A percentile compares a stretch with the other conserved stretches of the same genome.
These are phyloP conservation scores for Mucor lusitanicus DNA, from an alignment of 371 early-diverging fungal species.

Conservation along the genomic window DNA sequence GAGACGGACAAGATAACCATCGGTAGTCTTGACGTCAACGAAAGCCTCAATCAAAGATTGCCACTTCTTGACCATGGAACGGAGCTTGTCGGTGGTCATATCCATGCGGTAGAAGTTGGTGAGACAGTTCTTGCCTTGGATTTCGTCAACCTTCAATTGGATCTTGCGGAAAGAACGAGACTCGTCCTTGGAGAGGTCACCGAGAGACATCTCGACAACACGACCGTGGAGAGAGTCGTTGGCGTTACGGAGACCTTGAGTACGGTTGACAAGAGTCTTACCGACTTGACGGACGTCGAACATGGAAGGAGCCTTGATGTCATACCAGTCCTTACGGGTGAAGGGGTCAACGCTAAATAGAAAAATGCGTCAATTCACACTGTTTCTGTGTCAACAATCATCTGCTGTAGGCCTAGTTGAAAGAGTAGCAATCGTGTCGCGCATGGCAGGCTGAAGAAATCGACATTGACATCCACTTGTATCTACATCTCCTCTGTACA, in stretches of 20 bases:
- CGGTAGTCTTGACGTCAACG: too few relatives aligned
- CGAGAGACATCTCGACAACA: slow-evolving; percentile 96
- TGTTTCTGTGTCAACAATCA: background rate
- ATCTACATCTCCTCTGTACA: background rate
- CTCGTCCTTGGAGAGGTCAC: too few relatives aligned
- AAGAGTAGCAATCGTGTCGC: background rate
- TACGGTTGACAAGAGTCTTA: slow-evolving; percentile 98
- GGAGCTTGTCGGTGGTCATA: too few relatives aligned
- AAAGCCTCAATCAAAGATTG: too few relatives aligned
- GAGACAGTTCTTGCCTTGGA: too few relatives aligned
- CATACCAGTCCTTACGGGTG: slow-evolving; percentile 99
- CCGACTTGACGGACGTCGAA: slow-evolving; percentile 93
- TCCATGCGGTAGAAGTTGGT: too few relatives aligned
- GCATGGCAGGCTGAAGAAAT: background rate
- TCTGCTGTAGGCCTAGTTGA: background rate
- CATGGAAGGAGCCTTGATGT: too few relatives aligned
- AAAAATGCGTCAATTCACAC: background rate
- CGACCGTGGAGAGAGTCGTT: slow-evolving; percentile 94
- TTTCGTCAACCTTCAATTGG: too few relatives aligned
- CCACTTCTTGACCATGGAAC: too few relatives aligned
- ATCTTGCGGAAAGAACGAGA: too few relatives aligned
- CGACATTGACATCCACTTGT: background rate
- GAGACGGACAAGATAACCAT: too few relatives aligned
- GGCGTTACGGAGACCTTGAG: slow-evolving; percentile 95
- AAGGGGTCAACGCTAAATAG: slow-evolving; percentile 86